phyloP scores from a whole-genome alignment of 208 protist species.

The Leishmania guyanensis region DNA sequence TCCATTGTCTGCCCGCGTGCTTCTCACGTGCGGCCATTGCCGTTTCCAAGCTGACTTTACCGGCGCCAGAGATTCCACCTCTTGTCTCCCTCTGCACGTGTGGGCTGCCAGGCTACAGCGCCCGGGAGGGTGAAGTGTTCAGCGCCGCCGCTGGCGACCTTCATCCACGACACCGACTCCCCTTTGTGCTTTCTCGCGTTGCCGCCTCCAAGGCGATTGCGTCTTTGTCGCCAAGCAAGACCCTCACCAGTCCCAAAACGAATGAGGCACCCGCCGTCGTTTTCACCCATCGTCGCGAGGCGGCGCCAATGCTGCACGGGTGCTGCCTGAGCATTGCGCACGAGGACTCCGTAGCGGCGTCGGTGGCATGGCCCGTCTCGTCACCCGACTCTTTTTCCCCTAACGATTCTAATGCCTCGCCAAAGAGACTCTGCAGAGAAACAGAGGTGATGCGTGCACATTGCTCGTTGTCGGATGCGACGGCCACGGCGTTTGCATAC shows the following conservation, averaged over 20 bases:
- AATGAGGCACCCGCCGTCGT: neutral
- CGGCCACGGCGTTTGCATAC: conserved; percentile 4
- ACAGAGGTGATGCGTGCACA: neutral
- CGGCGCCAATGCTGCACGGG: conserved; percentile 27
- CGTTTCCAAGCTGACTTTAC: conserved; percentile 12
- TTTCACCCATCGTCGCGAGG: conserved; percentile 37
- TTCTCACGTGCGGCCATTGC: conserved; percentile 7
- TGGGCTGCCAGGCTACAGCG: conserved; percentile 7
- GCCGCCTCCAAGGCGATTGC: conserved; percentile 54
- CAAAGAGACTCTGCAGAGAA: neutral
- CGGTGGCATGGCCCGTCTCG: conserved; percentile 38
- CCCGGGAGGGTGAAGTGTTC: neutral
- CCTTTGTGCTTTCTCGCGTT: conserved; percentile 63
- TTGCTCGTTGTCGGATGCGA: neutral
- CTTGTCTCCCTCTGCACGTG: neutral
- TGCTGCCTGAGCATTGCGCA: conserved; percentile 54
- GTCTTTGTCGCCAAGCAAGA: neutral
- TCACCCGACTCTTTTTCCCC: neutral
- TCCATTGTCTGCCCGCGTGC: conserved; percentile 1
- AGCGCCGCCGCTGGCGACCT: conserved; percentile 11
- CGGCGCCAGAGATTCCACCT: conserved; percentile 1
- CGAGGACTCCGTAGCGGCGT: conserved; percentile 48
- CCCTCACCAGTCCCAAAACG: neutral
- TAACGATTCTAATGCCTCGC: neutral
- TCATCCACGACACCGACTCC: conserved; percentile 45